Evolutionary conservation across 2,329 filamentous ascomycete species (phyloP).

Genomic region (Alternaria sp.): DNA sequence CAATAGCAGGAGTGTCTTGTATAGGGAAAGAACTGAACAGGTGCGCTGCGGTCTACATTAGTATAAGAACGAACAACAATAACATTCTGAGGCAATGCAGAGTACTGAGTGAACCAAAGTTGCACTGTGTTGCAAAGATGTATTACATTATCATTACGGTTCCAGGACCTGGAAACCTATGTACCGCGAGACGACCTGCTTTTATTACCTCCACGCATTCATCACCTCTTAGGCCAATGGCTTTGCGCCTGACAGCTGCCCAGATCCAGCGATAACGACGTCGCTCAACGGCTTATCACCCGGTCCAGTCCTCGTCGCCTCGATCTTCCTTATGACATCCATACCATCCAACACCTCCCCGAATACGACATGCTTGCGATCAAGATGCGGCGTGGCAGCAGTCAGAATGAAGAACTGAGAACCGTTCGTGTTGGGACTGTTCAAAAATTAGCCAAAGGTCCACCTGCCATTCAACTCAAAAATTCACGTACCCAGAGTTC

Average conservation of each 20-base stretch:
- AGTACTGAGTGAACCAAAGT: accelerated
- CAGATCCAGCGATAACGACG: constrained; percentile 12
- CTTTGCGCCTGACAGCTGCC: constrained; percentile 13
- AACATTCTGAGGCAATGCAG: neutral
- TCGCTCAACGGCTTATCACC: constrained; percentile 8
- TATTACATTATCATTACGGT: neutral
- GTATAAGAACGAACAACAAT: neutral
- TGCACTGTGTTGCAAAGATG: neutral
- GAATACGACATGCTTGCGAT: constrained; percentile 95
- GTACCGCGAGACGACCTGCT: neutral
- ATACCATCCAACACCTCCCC: constrained; percentile 86
- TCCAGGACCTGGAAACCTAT: neutral
- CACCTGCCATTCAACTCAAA: neutral
- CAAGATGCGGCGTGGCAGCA: constrained; percentile 93
- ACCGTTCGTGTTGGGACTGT: constrained; percentile 85
- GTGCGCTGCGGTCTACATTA: neutral
- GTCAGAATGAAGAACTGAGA: constrained; percentile 99
- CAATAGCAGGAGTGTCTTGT: neutral
- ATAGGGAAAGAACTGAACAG: neutral
- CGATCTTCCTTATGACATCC: constrained; percentile 93
- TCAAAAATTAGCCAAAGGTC: neutral
- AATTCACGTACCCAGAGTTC: constrained; percentile 67
- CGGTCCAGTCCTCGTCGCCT: constrained; percentile 68
- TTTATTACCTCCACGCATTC: neutral
- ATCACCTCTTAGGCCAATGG: neutral